Percentiles rank a stretch among this genome's conserved stretches.
phyloP scores from a whole-genome alignment of 177 flowering plant genomes.

The Tripterygium wilfordii region DNA sequence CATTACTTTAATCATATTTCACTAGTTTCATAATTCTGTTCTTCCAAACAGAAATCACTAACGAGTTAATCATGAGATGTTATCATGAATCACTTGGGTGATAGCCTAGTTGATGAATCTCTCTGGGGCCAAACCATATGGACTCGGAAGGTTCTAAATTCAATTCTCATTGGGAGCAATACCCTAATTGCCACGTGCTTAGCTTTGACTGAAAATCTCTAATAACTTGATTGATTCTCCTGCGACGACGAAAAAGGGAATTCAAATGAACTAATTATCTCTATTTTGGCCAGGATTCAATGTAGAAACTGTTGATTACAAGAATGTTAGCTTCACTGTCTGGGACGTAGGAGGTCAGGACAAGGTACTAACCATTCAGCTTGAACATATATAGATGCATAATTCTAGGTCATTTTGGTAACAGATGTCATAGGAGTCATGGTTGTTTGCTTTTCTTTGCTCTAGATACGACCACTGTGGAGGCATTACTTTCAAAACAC shows the following conservation, averaged over 20 bases:
- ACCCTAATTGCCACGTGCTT: neutral
- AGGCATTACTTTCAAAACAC: conserved; percentile 20
- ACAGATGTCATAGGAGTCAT: too few relatives aligned
- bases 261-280: neutral
- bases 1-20: neutral
- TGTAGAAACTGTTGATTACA: conserved; percentile 23
- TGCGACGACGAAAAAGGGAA: too few relatives aligned
- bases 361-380: conserved; percentile 21
- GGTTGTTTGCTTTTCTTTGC: neutral
- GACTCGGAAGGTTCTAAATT: too few relatives aligned
- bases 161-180: too few relatives aligned
- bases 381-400: too few relatives aligned
- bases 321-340: conserved; percentile 16
- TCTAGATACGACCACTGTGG: conserved; percentile 24
- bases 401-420: too few relatives aligned
- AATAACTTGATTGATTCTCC: neutral
- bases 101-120: too few relatives aligned
- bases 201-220: neutral
- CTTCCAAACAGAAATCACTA: too few relatives aligned
- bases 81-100: too few relatives aligned
- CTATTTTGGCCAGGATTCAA: conserved; percentile 15
- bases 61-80: too few relatives aligned
- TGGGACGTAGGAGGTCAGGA: conserved; percentile 33
- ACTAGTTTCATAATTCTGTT: neutral
- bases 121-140: too few relatives aligned